These are phyloP conservation scores for Neurospora sp. DNA, from an alignment of 495 filamentous ascomycete species.

Conservation along the genomic window DNA sequence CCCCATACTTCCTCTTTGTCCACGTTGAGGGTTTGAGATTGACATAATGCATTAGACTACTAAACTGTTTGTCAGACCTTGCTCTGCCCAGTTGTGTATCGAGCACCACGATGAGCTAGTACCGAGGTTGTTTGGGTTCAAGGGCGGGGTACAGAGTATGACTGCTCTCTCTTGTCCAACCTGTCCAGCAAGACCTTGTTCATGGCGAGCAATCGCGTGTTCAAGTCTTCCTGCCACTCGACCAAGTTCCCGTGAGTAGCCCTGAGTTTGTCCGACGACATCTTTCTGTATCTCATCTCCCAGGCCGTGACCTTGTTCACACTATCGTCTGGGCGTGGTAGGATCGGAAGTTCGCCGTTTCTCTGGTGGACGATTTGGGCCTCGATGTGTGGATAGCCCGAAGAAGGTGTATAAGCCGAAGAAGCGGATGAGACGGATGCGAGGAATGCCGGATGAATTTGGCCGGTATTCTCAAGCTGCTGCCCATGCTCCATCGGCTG, in stretches of 20 bases:
- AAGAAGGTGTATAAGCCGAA: neutral
- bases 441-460: neutral
- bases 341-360: neutral
- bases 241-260: slow-evolving; percentile 4
- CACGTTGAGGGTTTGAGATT: neutral
- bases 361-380: neutral
- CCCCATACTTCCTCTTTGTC: neutral
- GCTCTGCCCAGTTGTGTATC: neutral
- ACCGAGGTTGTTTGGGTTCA: neutral
- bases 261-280: neutral
- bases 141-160: neutral
- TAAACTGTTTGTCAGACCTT: neutral
- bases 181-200: slow-evolving; percentile 6
- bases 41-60: neutral
- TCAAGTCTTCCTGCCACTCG: slow-evolving; percentile 13
- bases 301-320: slow-evolving; percentile 4
- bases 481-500: neutral
- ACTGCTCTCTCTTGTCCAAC: neutral
- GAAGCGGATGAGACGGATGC: neutral
- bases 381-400: neutral
- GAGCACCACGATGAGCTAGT: neutral
- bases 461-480: neutral
- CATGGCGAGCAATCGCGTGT: slow-evolving; percentile 10
- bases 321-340: neutral
- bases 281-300: slow-evolving; percentile 9